Evolutionary conservation across 768 basidiomycete species (phyloP).

Genomic region (Kwoniella heveanensis): DNA sequence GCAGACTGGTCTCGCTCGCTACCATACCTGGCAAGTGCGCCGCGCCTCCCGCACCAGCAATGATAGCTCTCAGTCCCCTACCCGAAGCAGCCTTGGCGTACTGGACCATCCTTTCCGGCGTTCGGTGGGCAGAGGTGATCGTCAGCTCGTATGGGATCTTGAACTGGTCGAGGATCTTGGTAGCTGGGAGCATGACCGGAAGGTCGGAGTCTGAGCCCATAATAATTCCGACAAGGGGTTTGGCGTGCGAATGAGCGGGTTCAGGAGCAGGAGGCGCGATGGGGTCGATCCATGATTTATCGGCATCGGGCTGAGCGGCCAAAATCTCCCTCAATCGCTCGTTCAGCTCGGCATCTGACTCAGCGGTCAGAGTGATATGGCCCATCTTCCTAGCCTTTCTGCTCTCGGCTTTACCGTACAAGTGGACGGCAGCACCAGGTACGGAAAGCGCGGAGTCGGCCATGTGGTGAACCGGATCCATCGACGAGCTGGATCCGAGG

Average conservation of each 20-base stretch:
- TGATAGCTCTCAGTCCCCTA: slow-evolving; percentile 65
- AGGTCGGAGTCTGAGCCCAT: slow-evolving; percentile 99
- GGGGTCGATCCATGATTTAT: slow-evolving; percentile 58
- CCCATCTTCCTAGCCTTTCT: slow-evolving; percentile 96
- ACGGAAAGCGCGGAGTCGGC: slow-evolving; percentile 66
- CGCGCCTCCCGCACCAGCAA: slow-evolving; percentile 97
- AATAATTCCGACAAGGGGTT: slow-evolving; percentile 86
- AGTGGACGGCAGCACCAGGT: slow-evolving; percentile 78
- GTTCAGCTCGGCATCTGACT: slow-evolving; percentile 74
- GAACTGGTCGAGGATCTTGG: slow-evolving; percentile 80
- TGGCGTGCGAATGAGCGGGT: slow-evolving; percentile 61
- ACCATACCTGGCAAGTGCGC: slow-evolving; percentile 99
- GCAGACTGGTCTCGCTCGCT: slow-evolving; percentile 85
- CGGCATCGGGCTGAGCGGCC: slow-evolving; percentile 57
- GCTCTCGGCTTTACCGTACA: slow-evolving; percentile 92
- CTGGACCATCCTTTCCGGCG: slow-evolving; percentile 78
- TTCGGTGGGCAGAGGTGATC: slow-evolving; percentile 95
- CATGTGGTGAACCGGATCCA: slow-evolving; percentile 60
- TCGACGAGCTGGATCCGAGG: slow-evolving; percentile 75
- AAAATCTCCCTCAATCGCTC: slow-evolving; percentile 74
- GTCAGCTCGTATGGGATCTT: slow-evolving; percentile 85
- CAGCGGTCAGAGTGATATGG: slow-evolving; percentile 85
- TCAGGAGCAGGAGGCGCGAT: slow-evolving; percentile 57
- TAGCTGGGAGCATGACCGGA: slow-evolving; percentile 87
- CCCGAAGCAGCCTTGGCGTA: slow-evolving; percentile 73